These are phyloP conservation scores for Fraxinus anomala DNA, from an alignment of 257 asterid species.

Conservation along the genomic window DNA sequence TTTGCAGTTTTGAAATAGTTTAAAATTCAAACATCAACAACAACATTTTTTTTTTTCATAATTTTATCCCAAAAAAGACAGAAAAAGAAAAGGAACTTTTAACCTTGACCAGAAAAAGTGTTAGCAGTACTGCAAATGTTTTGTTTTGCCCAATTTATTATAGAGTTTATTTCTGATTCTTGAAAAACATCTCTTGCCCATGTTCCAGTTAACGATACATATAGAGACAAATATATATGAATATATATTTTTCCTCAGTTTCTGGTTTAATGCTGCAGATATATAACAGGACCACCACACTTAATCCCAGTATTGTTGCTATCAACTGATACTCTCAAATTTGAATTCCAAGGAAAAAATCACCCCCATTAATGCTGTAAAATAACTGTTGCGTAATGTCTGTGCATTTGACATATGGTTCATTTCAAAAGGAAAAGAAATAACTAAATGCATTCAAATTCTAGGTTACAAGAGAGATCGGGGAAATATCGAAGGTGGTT, in stretches of 20 bases:
- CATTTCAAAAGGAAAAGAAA: neutral
- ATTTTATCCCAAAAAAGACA: slow-evolving; percentile 14
- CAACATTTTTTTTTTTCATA: neutral
- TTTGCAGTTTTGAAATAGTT: too few relatives aligned
- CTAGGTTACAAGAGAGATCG: neutral
- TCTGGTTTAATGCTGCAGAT: slow-evolving; percentile 34
- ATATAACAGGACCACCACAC: slow-evolving; percentile 38
- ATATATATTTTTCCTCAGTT: slow-evolving; percentile 24
- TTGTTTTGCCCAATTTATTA: neutral
- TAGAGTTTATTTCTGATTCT: neutral
- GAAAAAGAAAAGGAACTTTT: slow-evolving; percentile 22
- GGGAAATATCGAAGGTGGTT: too few relatives aligned
- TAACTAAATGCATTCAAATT: neutral
- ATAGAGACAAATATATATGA: slow-evolving; percentile 7
- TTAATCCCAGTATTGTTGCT: slow-evolving; percentile 33
- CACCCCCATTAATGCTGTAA: neutral
- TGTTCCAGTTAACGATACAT: slow-evolving; percentile 16
- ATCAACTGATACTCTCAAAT: slow-evolving; percentile 41
- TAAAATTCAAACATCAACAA: neutral
- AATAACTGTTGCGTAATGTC: neutral
- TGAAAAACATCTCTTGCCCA: neutral
- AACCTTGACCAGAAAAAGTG: slow-evolving; percentile 11
- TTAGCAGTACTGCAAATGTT: neutral
- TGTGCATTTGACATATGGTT: neutral
- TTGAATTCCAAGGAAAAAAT: slow-evolving; percentile 28